Evolutionary conservation across 2,329 filamentous ascomycete species (phyloP).

Genomic region (Scedosporium boydii): DNA sequence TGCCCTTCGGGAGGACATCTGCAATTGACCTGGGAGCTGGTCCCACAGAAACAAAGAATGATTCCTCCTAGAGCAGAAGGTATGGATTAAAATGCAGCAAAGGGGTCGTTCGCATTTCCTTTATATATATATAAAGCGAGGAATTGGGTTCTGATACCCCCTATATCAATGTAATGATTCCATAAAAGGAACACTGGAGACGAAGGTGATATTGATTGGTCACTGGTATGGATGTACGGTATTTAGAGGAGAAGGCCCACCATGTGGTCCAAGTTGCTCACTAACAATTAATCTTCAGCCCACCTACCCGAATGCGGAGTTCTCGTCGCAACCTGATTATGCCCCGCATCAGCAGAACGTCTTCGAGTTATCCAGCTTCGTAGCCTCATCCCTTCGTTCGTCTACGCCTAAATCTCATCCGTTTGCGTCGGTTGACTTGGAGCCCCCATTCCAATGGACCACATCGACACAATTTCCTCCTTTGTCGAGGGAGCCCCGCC

Average conservation of each 20-base stretch:
- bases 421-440: background rate
- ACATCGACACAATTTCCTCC: constrained; percentile 58
- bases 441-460: background rate
- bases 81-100: too few relatives aligned
- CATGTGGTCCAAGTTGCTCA: background rate
- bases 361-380: background rate
- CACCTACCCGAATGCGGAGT: background rate
- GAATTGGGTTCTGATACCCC: too few relatives aligned
- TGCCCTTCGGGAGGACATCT: too few relatives aligned
- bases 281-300: constrained; percentile 1
- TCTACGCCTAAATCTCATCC: background rate
- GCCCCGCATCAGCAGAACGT: constrained; percentile 2
- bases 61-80: too few relatives aligned
- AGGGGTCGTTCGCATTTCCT: too few relatives aligned
- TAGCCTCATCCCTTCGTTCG: background rate
- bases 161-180: background rate
- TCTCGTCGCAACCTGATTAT: constrained; percentile 1
- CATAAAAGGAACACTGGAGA: background rate
- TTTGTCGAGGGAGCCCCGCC: constrained; percentile 93
- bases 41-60: too few relatives aligned
- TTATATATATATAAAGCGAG: too few relatives aligned
- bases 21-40: too few relatives aligned
- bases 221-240: background rate
- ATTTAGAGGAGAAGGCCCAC: background rate
- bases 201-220: background rate